Base-by-base conservation (phyloP, 208 protist species). In the Leptomonas pyrrhocoris region DNA sequence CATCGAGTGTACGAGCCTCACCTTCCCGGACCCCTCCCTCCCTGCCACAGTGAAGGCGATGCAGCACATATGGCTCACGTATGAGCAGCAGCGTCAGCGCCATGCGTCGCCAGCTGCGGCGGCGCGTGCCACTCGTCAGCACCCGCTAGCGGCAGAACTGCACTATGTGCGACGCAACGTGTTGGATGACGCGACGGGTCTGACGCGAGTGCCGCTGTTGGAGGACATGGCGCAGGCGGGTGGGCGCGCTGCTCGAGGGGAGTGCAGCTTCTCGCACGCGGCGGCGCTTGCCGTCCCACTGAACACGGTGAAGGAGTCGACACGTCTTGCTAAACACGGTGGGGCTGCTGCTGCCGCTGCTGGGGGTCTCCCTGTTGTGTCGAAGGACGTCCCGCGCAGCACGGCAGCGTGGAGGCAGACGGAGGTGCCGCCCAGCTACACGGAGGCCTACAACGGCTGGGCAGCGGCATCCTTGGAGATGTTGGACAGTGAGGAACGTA, bases 1-100 rank as follows among this genome's bases (percentile, higher is more conserved):
- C 12, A 62, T 94, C 8, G 89, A 94, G 79, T 88, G 85, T 58
- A 59, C 68, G 5, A 66, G 72, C 3, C 0, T 90, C 21, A 56
- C 77, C 58, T 89, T 89, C 53, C 89, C 89, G 0, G 83, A 94
- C 59, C 79, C 83, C 2, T 31, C 64, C 2, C 23, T 70, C 31
- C 13, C 61, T 28, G 15, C 56, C 15, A 94, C 85, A 48, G 49
- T 74, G 18, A 66, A 73, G 19, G 80, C 76, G 4, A 66, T 93
- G 73, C 88, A 93, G 68, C 81, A 93, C 23, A 38, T 79, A 9
- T 79, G 68, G 65, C 61, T 66, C 15, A 67, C 68, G 0, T 78
- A 59, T n/a, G 63, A 76, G 64, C 63, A 81, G 63, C 63, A 81
- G 18, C 63, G 68, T 16, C 69, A 73, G 58, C 69, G 64, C 19